A percentile compares a stretch with the other conserved stretches of the same genome.
These are phyloP conservation scores for Citrus maxima DNA, from an alignment of 345 rosid species.

Conservation along the genomic window DNA sequence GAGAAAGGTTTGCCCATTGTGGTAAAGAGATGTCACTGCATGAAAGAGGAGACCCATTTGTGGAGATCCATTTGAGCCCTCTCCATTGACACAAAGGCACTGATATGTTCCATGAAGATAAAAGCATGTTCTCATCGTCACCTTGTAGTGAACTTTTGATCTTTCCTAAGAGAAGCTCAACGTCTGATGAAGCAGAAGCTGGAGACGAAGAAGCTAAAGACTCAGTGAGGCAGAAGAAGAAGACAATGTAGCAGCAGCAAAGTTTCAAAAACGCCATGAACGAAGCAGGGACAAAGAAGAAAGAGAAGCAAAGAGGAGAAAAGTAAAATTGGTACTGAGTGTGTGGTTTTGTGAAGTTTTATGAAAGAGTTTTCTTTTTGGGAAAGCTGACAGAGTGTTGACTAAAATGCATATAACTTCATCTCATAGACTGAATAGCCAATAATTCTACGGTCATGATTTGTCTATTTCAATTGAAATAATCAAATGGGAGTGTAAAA, in stretches of 20 bases:
- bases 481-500: neutral
- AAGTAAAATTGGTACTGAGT: neutral
- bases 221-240: slow-evolving; percentile 25
- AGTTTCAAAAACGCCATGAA: slow-evolving; percentile 54
- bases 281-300: slow-evolving; percentile 29
- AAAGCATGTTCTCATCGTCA: slow-evolving; percentile 67
- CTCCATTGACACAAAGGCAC: slow-evolving; percentile 96
- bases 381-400: slow-evolving; percentile 58
- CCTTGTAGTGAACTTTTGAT: slow-evolving; percentile 83
- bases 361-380: slow-evolving; percentile 28
- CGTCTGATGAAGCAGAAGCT: slow-evolving; percentile 56
- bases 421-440: slow-evolving; percentile 11
- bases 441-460: slow-evolving; percentile 44
- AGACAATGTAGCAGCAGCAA: slow-evolving; percentile 25
- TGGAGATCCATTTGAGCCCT: slow-evolving; percentile 91
- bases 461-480: neutral
- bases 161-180: slow-evolving; percentile 65
- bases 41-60: slow-evolving; percentile 54
- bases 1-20: slow-evolving; percentile 64
- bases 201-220: slow-evolving; percentile 32
- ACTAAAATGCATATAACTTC: slow-evolving; percentile 21
- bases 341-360: slow-evolving; percentile 29
- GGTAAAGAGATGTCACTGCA: slow-evolving; percentile 64
- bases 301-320: slow-evolving; percentile 16
- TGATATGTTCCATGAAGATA: slow-evolving; percentile 87